phyloP scores from a whole-genome alignment of 176 grass and related monocot genomes.

The Calamus simplicifolius region DNA sequence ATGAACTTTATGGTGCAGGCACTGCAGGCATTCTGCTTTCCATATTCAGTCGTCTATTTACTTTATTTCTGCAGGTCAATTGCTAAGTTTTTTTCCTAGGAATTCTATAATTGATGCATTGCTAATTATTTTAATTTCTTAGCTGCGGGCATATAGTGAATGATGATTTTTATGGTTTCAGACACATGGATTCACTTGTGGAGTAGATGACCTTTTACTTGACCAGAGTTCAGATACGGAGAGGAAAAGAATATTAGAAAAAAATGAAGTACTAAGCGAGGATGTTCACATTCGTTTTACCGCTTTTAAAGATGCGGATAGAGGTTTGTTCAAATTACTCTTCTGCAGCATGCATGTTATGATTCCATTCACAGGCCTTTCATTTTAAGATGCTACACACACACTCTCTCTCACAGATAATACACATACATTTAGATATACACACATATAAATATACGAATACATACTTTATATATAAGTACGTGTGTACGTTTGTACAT shows the following conservation, averaged over 20 bases:
- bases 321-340: conserved; percentile 34
- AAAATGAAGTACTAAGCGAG: conserved; percentile 36
- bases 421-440: too few species aligned
- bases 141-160: too few species aligned
- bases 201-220: conserved; percentile 77
- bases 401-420: too few species aligned
- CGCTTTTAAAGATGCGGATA: not conserved
- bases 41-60: conserved; percentile 87
- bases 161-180: conserved; percentile 26
- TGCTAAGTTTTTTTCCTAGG: not conserved
- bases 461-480: too few species aligned
- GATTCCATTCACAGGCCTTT: too few species aligned
- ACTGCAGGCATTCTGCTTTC: conserved; percentile 70
- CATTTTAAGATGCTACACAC: too few species aligned
- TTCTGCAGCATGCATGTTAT: too few species aligned
- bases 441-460: too few species aligned
- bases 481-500: too few species aligned
- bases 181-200: conserved; percentile 93
- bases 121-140: too few species aligned
- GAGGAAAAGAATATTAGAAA: conserved; percentile 32
- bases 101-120: conserved; percentile 15
- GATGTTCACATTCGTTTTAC: conserved; percentile 40
- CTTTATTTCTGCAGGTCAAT: conserved; percentile 74
- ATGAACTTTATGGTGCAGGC: conserved; percentile 89
- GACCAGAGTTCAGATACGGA: conserved; percentile 15